These are phyloP conservation scores for Mycoemilia scoparia DNA, from an alignment of 192 early-diverging fungal species.

Conservation along the genomic window DNA sequence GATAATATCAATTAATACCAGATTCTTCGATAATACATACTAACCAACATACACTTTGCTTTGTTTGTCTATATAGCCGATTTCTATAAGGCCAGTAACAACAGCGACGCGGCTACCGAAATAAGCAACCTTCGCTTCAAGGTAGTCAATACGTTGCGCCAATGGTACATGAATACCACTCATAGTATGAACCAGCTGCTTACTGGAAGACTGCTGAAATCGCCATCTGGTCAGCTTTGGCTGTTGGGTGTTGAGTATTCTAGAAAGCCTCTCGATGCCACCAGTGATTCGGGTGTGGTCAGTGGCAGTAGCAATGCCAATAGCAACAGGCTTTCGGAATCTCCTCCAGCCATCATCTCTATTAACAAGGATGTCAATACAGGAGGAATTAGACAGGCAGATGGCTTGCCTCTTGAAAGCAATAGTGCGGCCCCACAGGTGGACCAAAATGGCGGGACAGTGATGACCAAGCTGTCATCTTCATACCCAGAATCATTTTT, in stretches of 20 bases:
- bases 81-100: too few relatives aligned
- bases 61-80: too few relatives aligned
- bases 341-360: too few relatives aligned
- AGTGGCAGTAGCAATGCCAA: not conserved
- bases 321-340: too few relatives aligned
- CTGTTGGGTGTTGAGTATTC: conserved; percentile 23
- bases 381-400: not conserved
- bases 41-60: too few relatives aligned
- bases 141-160: conserved; percentile 23
- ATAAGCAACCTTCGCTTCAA: conserved; percentile 6
- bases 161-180: conserved; percentile 23
- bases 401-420: not conserved
- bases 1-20: too few relatives aligned
- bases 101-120: conserved; percentile 3
- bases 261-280: not conserved
- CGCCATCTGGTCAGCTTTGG: conserved; percentile 19
- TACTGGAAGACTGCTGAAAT: conserved; percentile 16
- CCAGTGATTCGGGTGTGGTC: too few relatives aligned
- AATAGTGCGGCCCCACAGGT: not conserved
- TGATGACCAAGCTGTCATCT: too few relatives aligned
- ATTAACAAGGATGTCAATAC: too few relatives aligned
- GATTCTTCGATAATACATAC: too few relatives aligned
- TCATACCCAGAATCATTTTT: conserved; percentile 35
- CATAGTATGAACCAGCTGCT: conserved; percentile 22
- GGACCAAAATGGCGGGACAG: conserved; percentile 3